Evolutionary conservation across 257 asterid genomes (phyloP), one percentile per base, ranked within the genome.

Genomic region (Osmanthus fragrans): DNA sequence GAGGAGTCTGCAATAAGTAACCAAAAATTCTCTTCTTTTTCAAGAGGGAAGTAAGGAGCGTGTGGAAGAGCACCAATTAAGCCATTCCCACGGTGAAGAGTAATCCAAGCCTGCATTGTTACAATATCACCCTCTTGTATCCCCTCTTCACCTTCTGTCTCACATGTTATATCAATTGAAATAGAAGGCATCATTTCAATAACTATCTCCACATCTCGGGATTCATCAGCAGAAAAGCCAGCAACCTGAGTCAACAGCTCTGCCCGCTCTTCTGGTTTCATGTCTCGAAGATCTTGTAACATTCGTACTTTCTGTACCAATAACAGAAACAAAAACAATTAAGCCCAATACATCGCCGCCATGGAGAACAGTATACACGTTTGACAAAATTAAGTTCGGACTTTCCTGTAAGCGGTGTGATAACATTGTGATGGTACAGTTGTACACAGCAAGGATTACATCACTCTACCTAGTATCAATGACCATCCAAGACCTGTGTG

Each of bases 81-180:
- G 71, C 88, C 90, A 73, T 94, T 96, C 39, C 91, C 79, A 30
- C 97, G 94, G 58, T 82, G 82, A 19, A 96, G 94, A 75, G 96
- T 91, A 67, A 96, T 83, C 99, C 99, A 96, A 79, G 98, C 92
- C 70, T 92, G 98, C 96, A 93, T 89, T 49, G 98, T 96, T 63
- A 93, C 98, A 12, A 93, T 84, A 81, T 96, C 99, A 16, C 97
- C 96, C 76, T 93, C 99, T 82, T 93, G 98, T 74, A 96, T 87
- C 67, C 98, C 99, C 76, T 96, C 98, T 85, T 96, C 99, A 7
- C 99, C 99, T 86, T 92, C 99, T 2, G 99, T 96, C 85, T 93
- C 99, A 42, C 96, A 92, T n/a, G 97, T 83, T 80, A 96, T 84
- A 34, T 96, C 97, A 33, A 96, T 70, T 73, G 93, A 81, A 82